Conservation (phyloP, 352 stramenopile species). For the Blastocystis sp. region DNA sequence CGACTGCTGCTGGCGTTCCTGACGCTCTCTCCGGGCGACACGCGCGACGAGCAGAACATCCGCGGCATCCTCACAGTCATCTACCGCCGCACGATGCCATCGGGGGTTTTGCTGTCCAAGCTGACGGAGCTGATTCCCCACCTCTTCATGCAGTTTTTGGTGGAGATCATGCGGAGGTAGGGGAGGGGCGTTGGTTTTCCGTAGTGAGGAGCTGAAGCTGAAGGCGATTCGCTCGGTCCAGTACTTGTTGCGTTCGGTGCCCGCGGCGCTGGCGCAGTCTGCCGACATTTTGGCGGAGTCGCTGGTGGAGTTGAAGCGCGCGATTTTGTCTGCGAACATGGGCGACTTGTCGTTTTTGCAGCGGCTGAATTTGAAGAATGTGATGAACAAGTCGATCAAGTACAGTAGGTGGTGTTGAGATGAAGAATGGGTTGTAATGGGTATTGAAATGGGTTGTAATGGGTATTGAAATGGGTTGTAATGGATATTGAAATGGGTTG, state of each 20-base stretch:
- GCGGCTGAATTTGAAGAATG: background rate
- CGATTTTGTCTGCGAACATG: background rate
- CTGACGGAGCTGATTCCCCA: background rate
- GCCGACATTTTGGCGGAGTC: background rate
- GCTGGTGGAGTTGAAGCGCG: background rate
- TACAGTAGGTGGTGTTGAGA: background rate
- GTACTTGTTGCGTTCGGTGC: background rate
- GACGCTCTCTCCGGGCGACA: background rate
- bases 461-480: too few relatives aligned
- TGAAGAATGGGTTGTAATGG: too few relatives aligned
- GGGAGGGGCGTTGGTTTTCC: background rate
- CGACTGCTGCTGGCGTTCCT: background rate
- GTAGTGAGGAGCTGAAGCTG: background rate
- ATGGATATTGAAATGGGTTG: too few relatives aligned
- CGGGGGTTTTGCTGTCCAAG: background rate
- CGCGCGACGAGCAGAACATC: background rate
- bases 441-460: too few relatives aligned
- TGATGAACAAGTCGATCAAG: constrained; percentile 31
- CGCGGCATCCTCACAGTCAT: background rate
- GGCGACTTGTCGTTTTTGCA: background rate
- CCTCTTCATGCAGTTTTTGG: background rate
- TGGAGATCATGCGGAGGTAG: background rate
- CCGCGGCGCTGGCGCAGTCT: background rate
- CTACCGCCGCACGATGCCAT: background rate
- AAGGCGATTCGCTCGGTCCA: constrained; percentile 17